These are phyloP conservation scores for Mycena alexandri DNA, from an alignment of 768 basidiomycete genomes.

Conservation along the genomic window DNA sequence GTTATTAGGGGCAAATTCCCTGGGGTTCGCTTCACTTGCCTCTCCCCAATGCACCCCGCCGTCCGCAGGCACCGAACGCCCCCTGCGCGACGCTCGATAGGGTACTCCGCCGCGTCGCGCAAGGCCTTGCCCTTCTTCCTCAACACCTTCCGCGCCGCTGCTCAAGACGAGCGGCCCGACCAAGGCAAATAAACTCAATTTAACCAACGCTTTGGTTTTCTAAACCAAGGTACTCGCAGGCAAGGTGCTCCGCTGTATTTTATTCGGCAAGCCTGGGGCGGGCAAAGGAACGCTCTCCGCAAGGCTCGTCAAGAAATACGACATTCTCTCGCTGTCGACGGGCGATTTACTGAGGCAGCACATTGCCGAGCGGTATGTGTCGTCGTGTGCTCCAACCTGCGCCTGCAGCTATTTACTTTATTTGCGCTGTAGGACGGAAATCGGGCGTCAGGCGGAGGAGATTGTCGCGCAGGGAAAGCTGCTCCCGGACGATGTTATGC, in stretches of 20 bases:
- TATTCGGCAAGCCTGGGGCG: constrained; percentile 87
- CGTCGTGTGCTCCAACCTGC: not conserved
- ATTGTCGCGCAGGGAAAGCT: constrained; percentile 86
- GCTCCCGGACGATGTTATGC: constrained; percentile 83
- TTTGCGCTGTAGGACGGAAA: constrained; percentile 63
- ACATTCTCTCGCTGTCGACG: constrained; percentile 81
- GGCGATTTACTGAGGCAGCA: constrained; percentile 91
- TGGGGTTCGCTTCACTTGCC: no score
- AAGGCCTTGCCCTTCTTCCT: constrained; percentile 66
- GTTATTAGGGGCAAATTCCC: no score
- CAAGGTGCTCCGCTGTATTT: constrained; percentile 68
- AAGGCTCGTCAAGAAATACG: constrained; percentile 83
- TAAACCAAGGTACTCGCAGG: constrained; percentile 23
- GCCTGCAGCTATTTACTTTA: not conserved
- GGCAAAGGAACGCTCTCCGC: constrained; percentile 89
- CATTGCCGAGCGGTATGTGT: constrained; percentile 71
- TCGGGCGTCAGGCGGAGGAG: constrained; percentile 81
- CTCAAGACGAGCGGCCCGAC: constrained; percentile 52
- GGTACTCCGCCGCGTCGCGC: constrained; percentile 46
- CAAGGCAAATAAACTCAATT: constrained; percentile 39
- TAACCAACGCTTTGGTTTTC: no score
- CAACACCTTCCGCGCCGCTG: constrained; percentile 53
- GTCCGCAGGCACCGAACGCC: constrained; percentile 23
- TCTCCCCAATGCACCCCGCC: constrained; percentile 19
- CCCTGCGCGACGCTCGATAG: constrained; percentile 41